Evolutionary conservation across 768 basidiomycete species (phyloP), one percentile per base, ranked within the genome.

Genomic region (Fibroporia radiculosa): DNA sequence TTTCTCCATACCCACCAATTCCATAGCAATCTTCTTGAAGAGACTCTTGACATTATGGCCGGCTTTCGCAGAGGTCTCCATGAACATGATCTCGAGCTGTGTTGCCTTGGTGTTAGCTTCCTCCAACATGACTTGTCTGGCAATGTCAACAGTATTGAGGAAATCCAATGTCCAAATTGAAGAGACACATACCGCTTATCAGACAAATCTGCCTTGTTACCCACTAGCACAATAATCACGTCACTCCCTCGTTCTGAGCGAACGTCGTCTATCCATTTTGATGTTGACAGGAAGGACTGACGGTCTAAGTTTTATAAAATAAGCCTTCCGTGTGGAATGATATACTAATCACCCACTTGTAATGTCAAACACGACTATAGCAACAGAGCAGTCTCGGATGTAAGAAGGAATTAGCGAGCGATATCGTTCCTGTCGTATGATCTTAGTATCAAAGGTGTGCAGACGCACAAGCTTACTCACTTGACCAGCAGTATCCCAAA

Each of bases 231-330:
- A 54, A 99, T 96, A 56, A 98, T 96, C 28, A 99, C 96, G 57
- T 99, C 96, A 66, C 82, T 89, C 48, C 96, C 96, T 58, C 96
- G 74, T 64, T 99, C 96, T 48, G 93, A 93, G 47, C 93, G 79
- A 23, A 99, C 96, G 55, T 99, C 96, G 63, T 99, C 96, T 69
- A 99, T 93, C 96, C 96, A 99, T 66, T 98, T 99, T 16, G 89
- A 78, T 14, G 96, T 99, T 45, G 96, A 98, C 51, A 95, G 66
- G 77, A 98, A 99, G n/a, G 95, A 97, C 55, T 88, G 85, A 36
- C 95, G 88, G 66, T 92, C 95, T 98, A 25, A n/a, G 25, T 6
- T n/a, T 23, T 16, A 26, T 10, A 33, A 4, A 19, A 3, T 34
- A 5, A 33, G 33, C 32, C 32, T 4, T 13, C 27, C 13, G 18